Evolutionary conservation across 2,329 filamentous ascomycete genomes (phyloP).

Genomic region (Sarocladium brachiariae): DNA sequence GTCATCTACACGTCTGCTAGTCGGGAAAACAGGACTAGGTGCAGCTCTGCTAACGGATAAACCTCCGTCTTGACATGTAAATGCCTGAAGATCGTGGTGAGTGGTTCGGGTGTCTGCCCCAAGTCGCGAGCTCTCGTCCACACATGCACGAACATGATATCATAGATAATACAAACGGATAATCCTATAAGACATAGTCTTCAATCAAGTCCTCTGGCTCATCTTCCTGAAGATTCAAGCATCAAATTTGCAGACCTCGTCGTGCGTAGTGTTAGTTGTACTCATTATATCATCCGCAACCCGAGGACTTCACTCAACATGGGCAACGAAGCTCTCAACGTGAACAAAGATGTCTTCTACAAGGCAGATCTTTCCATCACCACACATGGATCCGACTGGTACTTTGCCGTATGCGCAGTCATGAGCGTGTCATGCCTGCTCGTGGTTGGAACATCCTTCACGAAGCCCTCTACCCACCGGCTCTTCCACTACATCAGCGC

Average conservation of each 20-base stretch:
- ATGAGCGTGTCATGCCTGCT: slow-evolving; percentile 48
- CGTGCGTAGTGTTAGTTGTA: too few species aligned
- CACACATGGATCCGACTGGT: slow-evolving; percentile 52
- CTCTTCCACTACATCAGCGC: slow-evolving; percentile 50
- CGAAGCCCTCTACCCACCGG: slow-evolving; percentile 46
- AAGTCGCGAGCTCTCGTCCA: not conserved
- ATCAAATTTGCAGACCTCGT: too few species aligned
- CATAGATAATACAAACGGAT: not conserved
- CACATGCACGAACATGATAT: not conserved
- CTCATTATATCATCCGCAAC: not conserved
- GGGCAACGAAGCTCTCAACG: slow-evolving; percentile 38
- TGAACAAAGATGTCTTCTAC: slow-evolving; percentile 39
- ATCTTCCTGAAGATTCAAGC: too few species aligned
- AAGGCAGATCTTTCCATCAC: slow-evolving; percentile 53
- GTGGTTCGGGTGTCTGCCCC: not conserved
- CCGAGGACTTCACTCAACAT: slow-evolving; percentile 4
- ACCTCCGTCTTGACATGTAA: not conserved
- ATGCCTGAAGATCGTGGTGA: not conserved
- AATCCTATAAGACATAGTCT: not conserved
- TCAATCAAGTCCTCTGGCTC: too few species aligned
- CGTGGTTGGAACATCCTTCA: slow-evolving; percentile 45
- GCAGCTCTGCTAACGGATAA: not conserved
- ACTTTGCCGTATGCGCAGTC: slow-evolving; percentile 53
- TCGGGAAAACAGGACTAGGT: not conserved
- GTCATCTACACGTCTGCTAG: not conserved